phyloP scores from a whole-genome alignment of 2,329 filamentous ascomycete species.

The Cucurbitaria berberidis region DNA sequence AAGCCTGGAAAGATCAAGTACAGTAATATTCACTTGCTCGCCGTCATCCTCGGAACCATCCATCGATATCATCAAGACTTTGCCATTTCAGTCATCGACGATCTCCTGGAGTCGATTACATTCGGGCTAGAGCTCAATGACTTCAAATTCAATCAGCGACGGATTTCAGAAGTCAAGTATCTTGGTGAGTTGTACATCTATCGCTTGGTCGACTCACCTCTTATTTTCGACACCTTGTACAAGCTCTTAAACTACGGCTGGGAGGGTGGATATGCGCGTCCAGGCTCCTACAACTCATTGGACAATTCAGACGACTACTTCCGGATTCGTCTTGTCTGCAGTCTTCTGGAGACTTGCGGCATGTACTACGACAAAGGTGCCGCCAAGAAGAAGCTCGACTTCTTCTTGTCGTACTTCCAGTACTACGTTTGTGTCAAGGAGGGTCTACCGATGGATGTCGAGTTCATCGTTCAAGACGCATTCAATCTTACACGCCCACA shows the following conservation, averaged over 20 bases:
- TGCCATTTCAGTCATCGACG: conserved; percentile 88
- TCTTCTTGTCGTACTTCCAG: conserved; percentile 95
- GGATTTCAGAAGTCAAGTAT: conserved; percentile 95
- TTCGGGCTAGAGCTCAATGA: conserved; percentile 94
- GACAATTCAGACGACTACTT: conserved; percentile 96
- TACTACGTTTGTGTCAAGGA: conserved; percentile 96
- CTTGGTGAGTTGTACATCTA: conserved; percentile 97
- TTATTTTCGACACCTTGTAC: conserved; percentile 95
- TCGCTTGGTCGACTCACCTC: conserved; percentile 91
- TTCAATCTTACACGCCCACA: conserved; percentile 85
- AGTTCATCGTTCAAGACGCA: conserved; percentile 94
- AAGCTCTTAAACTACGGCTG: conserved; percentile 94
- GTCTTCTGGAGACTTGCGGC: conserved; percentile 90
- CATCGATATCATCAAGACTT: conserved; percentile 93
- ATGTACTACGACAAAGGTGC: conserved; percentile 94
- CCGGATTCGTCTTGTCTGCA: conserved; percentile 87
- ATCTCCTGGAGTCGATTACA: conserved; percentile 84
- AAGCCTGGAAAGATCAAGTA: conserved; percentile 98
- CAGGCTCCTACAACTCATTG: conserved; percentile 76
- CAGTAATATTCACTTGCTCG: conserved; percentile 91
- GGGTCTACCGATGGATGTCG: conserved; percentile 91
- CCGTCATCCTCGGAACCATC: conserved; percentile 84
- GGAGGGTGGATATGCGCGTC: conserved; percentile 77
- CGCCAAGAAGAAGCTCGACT: conserved; percentile 96
- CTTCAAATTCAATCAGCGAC: conserved; percentile 95